Evolutionary conservation across 768 basidiomycete genomes (phyloP).

Genomic region (Lentinula sp.): DNA sequence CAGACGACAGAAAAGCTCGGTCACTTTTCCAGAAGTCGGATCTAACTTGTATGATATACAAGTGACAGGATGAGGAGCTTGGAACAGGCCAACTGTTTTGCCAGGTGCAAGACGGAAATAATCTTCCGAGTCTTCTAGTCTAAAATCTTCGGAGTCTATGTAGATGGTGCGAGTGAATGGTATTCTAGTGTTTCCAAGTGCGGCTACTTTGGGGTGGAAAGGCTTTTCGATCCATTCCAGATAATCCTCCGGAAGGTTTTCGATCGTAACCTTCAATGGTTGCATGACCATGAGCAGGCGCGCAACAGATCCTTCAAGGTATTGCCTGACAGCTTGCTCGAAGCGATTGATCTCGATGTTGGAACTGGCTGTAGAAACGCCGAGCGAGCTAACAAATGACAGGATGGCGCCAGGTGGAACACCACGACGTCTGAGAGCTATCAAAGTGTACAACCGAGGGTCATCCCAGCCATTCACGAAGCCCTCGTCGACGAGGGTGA

Average conservation of each 20-base stretch:
- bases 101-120: constrained; percentile 98
- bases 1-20: constrained; percentile 72
- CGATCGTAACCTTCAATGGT: constrained; percentile 87
- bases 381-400: constrained; percentile 89
- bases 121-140: constrained; percentile 84
- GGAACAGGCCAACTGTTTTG: constrained; percentile 95
- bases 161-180: constrained; percentile 87
- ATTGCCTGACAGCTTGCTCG: constrained; percentile 82
- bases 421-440: constrained; percentile 90
- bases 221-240: constrained; percentile 81
- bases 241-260: constrained; percentile 87
- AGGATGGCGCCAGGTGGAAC: constrained; percentile 95
- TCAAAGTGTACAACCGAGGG: constrained; percentile 93
- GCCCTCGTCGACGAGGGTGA: constrained; percentile 77
- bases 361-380: constrained; percentile 80
- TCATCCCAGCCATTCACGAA: constrained; percentile 96
- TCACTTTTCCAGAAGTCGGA: constrained; percentile 62
- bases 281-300: constrained; percentile 87
- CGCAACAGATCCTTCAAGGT: constrained; percentile 84
- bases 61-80: constrained; percentile 87
- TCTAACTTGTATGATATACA: constrained; percentile 87
- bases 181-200: constrained; percentile 73
- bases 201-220: constrained; percentile 89
- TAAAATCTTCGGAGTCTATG: constrained; percentile 93
- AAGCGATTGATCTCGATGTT: constrained; percentile 88